These are phyloP conservation scores for Diutina mesorugosa DNA, from an alignment of 1,139 yeast species.

Conservation along the genomic window DNA sequence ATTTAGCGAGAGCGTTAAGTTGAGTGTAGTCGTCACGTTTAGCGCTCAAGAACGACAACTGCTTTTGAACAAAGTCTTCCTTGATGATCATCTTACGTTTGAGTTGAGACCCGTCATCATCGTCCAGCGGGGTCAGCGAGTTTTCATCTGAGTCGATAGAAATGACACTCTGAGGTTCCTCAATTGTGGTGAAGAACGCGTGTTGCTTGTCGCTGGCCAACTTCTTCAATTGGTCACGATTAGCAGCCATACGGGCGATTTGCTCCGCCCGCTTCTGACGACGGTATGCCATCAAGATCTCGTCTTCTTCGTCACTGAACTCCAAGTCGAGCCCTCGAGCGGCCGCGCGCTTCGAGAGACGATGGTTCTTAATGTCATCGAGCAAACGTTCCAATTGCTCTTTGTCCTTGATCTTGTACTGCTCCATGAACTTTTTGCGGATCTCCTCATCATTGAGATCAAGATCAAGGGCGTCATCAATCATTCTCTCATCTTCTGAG, in stretches of 20 bases:
- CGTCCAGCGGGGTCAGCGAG: conserved; percentile 14
- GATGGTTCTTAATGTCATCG: conserved; percentile 76
- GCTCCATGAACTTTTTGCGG: conserved; percentile 49
- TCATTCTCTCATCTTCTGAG: conserved; percentile 71
- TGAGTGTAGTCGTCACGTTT: conserved; percentile 16
- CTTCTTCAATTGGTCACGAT: conserved; percentile 35
- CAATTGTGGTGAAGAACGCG: conserved; percentile 65
- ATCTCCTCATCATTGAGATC: conserved; percentile 50
- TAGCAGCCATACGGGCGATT: conserved; percentile 40
- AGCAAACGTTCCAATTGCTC: conserved; percentile 61
- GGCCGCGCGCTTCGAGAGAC: conserved; percentile 48
- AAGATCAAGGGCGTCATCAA: conserved; percentile 58
- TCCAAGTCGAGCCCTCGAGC: conserved; percentile 49
- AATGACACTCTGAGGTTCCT: conserved; percentile 23
- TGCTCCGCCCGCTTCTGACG: conserved; percentile 43
- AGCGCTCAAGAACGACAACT: conserved; percentile 41
- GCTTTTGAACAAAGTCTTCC: conserved; percentile 48
- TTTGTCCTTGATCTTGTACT: conserved; percentile 58
- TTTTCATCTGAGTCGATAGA: conserved; percentile 7
- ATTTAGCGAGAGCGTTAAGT: conserved; percentile 20
- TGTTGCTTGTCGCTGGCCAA: conserved; percentile 42
- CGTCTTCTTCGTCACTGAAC: conserved; percentile 55
- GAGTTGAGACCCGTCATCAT: conserved; percentile 9
- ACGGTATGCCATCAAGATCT: conserved; percentile 38
- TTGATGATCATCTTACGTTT: conserved; percentile 17